A percentile compares a stretch with the other conserved stretches of the same genome.
These are phyloP conservation scores for Coniochaeta ligniaria DNA, from an alignment of 2,329 filamentous ascomycete genomes.

Conservation along the genomic window DNA sequence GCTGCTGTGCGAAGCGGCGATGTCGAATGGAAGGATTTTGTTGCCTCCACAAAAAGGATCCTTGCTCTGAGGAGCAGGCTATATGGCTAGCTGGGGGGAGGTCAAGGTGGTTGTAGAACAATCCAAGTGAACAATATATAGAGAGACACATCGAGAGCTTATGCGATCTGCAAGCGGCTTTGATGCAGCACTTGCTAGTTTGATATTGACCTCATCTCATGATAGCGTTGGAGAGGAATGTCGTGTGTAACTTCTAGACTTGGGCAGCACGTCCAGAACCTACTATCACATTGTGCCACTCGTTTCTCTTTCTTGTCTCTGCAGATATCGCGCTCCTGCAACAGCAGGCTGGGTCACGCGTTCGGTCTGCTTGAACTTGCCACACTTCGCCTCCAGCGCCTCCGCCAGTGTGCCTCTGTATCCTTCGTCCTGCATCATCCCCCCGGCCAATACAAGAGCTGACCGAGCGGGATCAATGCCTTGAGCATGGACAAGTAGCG, in stretches of 20 bases:
- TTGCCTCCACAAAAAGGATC: background rate
- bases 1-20: background rate
- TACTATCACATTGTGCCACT: background rate
- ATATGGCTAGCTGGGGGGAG: background rate
- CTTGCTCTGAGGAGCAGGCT: background rate
- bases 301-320: background rate
- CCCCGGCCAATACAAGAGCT: slow-evolving; percentile 14
- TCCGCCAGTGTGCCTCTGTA: slow-evolving; percentile 7
- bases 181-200: no score
- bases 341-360: slow-evolving; percentile 9
- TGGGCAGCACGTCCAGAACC: background rate
- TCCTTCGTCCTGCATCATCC: slow-evolving; percentile 12
- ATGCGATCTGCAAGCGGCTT: no score
- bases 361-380: slow-evolving; percentile 9
- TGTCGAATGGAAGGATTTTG: background rate
- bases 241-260: background rate
- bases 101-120: no score
- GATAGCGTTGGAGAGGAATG: background rate
- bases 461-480: slow-evolving; percentile 7
- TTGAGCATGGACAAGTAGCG: slow-evolving; percentile 8
- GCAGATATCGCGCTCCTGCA: slow-evolving; percentile 8
- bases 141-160: no score
- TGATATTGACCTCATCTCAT: background rate
- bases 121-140: no score
- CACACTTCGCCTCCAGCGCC: slow-evolving; percentile 5